Base-by-base conservation (phyloP, 2,329 filamentous ascomycete species). In the Xylaria sp. region DNA sequence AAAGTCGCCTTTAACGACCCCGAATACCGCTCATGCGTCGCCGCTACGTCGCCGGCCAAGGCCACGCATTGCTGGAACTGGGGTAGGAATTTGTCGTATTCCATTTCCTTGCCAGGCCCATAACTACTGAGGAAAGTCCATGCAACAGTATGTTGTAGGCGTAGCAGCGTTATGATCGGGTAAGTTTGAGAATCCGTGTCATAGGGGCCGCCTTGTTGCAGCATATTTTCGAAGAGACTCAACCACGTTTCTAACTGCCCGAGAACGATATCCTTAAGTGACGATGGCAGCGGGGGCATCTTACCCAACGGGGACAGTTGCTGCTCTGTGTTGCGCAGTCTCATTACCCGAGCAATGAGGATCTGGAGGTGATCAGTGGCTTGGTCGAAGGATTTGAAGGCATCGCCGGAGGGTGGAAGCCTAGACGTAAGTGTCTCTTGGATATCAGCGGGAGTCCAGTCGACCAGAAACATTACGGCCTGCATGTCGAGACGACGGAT, bases 401-500 rank as follows among this genome's bases (percentile, higher is more conserved):
- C 57, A 60, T 44, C 38, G 19, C 60, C 48, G 27, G 41, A 63
- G 27, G 61, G 38, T 46, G 46, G 44, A 60, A 68, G 51, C 44
- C 52, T 58, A 40, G 58, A 57, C 27, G 37, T 58, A 43, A 63
- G 43, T 57, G 57, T 64, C 31, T 73, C 67, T 64, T 73, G 57
- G 25, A 73, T 62, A 58, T 70, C 60, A 13, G 47, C 54, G 25
- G 75, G 75, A n/a, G 67, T 72, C 74, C 74, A 75, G 60, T 75
- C 74, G 35, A 73, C 49, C 23, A 77, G 63, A 67, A 74, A 77
- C 17, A 64, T 70, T 8, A 60, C 70, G 15, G 75, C 73, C 64
- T 77, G 75, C 69, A 75, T 71, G 58, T 78, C 75, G 27, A 76
- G 74, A 60, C 75, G 75, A 43, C 67, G 72, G 51, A 77, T 74